Evolutionary conservation across 1,284 basidiomycete species (phyloP).

Genomic region (Clitocybe nebularis): DNA sequence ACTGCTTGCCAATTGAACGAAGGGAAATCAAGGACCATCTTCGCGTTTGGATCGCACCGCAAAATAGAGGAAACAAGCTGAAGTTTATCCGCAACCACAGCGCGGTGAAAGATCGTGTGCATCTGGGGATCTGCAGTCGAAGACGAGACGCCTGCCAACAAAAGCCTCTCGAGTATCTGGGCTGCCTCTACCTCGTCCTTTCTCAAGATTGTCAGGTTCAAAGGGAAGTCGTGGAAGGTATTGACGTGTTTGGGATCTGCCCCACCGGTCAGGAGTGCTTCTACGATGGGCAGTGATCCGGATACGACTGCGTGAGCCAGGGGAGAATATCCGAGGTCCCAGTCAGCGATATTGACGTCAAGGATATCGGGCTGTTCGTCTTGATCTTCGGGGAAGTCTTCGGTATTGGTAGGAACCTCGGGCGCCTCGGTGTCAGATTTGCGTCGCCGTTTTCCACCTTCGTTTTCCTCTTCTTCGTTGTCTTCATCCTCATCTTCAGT

Average conservation of each 20-base stretch:
- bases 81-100: slow-evolving; percentile 35
- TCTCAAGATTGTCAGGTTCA: slow-evolving; percentile 45
- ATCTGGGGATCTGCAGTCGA: slow-evolving; percentile 43
- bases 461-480: slow-evolving; percentile 23
- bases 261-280: slow-evolving; percentile 43
- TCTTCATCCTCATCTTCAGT: slow-evolving; percentile 23
- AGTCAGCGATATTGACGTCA: slow-evolving; percentile 48
- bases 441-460: slow-evolving; percentile 19
- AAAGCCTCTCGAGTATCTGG: slow-evolving; percentile 41
- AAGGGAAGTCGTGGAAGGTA: slow-evolving; percentile 42
- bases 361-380: slow-evolving; percentile 48
- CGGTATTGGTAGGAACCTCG: slow-evolving; percentile 19
- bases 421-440: slow-evolving; percentile 16
- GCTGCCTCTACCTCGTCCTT: slow-evolving; percentile 39
- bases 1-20: slow-evolving; percentile 18
- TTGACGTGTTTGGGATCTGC: slow-evolving; percentile 36
- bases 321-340: slow-evolving; percentile 53
- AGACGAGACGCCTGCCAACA: slow-evolving; percentile 44
- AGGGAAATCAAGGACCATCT: slow-evolving; percentile 43
- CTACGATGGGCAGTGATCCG: slow-evolving; percentile 39
- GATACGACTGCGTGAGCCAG: slow-evolving; percentile 49
- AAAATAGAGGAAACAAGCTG: slow-evolving; percentile 44
- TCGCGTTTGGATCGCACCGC: slow-evolving; percentile 44
- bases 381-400: slow-evolving; percentile 44
- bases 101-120: slow-evolving; percentile 45